These are phyloP conservation scores for Pythium biforme DNA, from an alignment of 352 stramenopile genomes.

Conservation along the genomic window DNA sequence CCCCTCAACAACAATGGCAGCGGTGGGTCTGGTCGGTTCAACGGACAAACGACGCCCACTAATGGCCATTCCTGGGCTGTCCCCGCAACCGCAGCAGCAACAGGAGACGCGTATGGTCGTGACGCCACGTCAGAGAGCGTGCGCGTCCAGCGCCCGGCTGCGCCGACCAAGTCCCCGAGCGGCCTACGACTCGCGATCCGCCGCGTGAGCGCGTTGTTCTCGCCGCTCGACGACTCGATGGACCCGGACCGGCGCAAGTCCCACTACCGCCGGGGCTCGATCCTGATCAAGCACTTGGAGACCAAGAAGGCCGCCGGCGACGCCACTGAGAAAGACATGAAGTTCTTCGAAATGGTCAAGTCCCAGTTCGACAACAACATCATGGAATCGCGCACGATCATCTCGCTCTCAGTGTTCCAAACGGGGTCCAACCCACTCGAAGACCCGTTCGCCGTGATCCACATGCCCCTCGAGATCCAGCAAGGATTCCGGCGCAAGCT, in stretches of 20 bases:
- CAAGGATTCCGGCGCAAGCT: constrained; percentile 72
- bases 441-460: constrained; percentile 67
- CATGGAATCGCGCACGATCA: constrained; percentile 72
- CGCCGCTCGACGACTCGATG: constrained; percentile 38
- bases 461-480: constrained; percentile 68
- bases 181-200: constrained; percentile 30
- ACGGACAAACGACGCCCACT: background rate
- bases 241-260: constrained; percentile 39
- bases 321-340: constrained; percentile 71
- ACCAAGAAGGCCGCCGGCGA: constrained; percentile 56
- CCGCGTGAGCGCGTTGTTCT: constrained; percentile 43
- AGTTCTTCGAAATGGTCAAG: constrained; percentile 82
- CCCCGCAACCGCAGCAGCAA: background rate
- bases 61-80: constrained; percentile 11
- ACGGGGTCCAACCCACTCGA: constrained; percentile 68
- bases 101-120: background rate
- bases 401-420: constrained; percentile 76
- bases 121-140: background rate
- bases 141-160: constrained; percentile 2
- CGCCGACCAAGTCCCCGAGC: constrained; percentile 27
- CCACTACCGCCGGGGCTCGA: constrained; percentile 69
- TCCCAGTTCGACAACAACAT: constrained; percentile 65
- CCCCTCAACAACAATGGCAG: background rate
- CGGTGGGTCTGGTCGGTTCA: background rate
- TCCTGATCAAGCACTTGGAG: constrained; percentile 70